These are phyloP conservation scores for Fraxinus anomala DNA, from an alignment of 257 asterid genomes.

Conservation along the genomic window DNA sequence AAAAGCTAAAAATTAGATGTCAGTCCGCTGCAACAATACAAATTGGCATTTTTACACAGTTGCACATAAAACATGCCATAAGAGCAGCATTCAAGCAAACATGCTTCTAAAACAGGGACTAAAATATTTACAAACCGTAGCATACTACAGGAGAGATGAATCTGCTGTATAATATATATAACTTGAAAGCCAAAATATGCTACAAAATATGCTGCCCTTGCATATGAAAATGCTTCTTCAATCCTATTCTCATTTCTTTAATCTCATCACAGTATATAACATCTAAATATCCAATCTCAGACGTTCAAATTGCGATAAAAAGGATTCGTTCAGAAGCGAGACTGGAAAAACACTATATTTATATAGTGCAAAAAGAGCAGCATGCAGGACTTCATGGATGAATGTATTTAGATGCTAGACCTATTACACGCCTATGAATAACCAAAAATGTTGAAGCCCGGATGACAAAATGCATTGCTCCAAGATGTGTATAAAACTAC, in stretches of 20 bases:
- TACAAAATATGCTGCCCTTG: slow-evolving; percentile 31
- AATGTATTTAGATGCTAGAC: slow-evolving; percentile 22
- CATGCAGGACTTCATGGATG: slow-evolving; percentile 37
- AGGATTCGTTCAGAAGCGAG: slow-evolving; percentile 36
- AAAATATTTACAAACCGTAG: neutral
- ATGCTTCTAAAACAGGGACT: no score
- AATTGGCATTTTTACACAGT: no score
- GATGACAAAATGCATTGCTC: slow-evolving; percentile 20
- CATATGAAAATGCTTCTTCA: slow-evolving; percentile 18
- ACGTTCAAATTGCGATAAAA: slow-evolving; percentile 22
- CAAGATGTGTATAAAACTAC: slow-evolving; percentile 27
- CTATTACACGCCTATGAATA: slow-evolving; percentile 25
- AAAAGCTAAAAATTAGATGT: no score
- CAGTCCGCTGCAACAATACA: no score
- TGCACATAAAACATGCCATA: no score
- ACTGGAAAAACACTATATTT: slow-evolving; percentile 26
- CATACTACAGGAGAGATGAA: slow-evolving; percentile 14
- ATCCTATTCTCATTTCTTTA: slow-evolving; percentile 31
- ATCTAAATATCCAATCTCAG: slow-evolving; percentile 20
- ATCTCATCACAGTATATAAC: slow-evolving; percentile 42
- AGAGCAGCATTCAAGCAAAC: no score
- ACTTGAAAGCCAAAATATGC: slow-evolving; percentile 15
- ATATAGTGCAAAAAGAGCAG: slow-evolving; percentile 27
- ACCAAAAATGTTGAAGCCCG: slow-evolving; percentile 28
- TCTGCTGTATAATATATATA: slow-evolving; percentile 15